Conservation (phyloP, 805 yeast genomes). For the Saccharomycopsis synnaedendra region DNA sequence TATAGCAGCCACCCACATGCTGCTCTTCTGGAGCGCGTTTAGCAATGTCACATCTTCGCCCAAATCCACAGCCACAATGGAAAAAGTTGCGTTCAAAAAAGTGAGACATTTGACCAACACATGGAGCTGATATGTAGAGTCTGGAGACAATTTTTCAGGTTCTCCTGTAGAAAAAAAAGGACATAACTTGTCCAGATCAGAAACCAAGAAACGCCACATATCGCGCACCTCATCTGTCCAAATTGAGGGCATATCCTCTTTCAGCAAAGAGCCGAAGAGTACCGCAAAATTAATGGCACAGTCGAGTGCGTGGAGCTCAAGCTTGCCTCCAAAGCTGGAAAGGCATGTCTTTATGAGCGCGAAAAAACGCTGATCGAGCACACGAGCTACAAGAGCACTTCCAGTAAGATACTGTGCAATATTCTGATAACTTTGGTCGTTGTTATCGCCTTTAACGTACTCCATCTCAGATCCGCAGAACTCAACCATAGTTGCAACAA, state of each 20-base stretch:
- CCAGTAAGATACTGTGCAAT: neutral
- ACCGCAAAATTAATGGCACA: conserved; percentile 13
- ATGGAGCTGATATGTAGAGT: conserved; percentile 3
- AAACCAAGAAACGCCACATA: conserved; percentile 3
- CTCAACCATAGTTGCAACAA: conserved; percentile 68
- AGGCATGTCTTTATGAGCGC: neutral
- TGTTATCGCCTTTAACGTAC: neutral
- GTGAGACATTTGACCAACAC: conserved; percentile 2
- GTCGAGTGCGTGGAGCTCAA: conserved; percentile 13
- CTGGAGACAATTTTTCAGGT: neutral
- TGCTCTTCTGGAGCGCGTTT: neutral
- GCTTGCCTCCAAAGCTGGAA: conserved; percentile 4
- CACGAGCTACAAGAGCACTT: no score
- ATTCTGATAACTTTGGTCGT: neutral
- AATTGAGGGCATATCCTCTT: conserved; percentile 1
- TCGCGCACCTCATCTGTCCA: conserved; percentile 4
- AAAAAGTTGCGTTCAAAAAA: conserved; percentile 9
- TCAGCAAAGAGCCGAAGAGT: conserved; percentile 5
- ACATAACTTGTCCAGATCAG: neutral
- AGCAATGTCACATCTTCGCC: neutral
- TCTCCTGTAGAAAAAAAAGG: neutral
- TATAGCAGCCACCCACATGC: neutral
- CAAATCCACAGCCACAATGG: no score
- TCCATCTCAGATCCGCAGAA: conserved; percentile 16
- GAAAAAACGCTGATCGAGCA: neutral